phyloP scores from a whole-genome alignment of 495 filamentous ascomycete genomes.

The Cryomyces antarcticus region DNA sequence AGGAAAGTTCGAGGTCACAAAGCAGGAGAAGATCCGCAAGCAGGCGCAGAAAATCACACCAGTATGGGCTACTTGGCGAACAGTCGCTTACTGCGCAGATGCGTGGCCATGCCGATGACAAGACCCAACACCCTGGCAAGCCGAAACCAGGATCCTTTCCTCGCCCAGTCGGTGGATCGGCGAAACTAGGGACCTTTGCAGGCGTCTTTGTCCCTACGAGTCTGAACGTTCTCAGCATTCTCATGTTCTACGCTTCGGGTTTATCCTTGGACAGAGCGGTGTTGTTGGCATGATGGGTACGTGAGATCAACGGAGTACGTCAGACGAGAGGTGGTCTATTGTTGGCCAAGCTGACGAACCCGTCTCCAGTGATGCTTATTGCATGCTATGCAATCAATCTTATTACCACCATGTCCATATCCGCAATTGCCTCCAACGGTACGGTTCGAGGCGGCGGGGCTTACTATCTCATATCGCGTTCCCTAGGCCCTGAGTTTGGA shows the following conservation, averaged over 20 bases:
- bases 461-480: conserved; percentile 77
- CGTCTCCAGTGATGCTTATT: conserved; percentile 39
- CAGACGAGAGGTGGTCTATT: not conserved
- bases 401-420: conserved; percentile 68
- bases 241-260: conserved; percentile 74
- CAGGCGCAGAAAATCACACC: not conserved
- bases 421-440: conserved; percentile 77
- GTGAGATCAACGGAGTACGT: conserved; percentile 4
- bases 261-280: conserved; percentile 60
- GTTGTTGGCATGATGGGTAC: conserved; percentile 62
- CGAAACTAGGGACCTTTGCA: conserved; percentile 53
- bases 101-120: conserved; percentile 8
- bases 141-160: conserved; percentile 21
- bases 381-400: conserved; percentile 59
- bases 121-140: conserved; percentile 18
- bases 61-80: conserved; percentile 2
- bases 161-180: conserved; percentile 27
- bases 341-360: not conserved
- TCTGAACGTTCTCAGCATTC: conserved; percentile 76
- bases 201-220: conserved; percentile 76
- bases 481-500: conserved; percentile 72
- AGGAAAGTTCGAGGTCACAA: not conserved
- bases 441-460: conserved; percentile 76
- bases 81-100: conserved; percentile 10
- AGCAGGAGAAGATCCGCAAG: not conserved